These are phyloP conservation scores for Digitaria exilis DNA, from an alignment of 202 grass and related monocot species.

Conservation along the genomic window DNA sequence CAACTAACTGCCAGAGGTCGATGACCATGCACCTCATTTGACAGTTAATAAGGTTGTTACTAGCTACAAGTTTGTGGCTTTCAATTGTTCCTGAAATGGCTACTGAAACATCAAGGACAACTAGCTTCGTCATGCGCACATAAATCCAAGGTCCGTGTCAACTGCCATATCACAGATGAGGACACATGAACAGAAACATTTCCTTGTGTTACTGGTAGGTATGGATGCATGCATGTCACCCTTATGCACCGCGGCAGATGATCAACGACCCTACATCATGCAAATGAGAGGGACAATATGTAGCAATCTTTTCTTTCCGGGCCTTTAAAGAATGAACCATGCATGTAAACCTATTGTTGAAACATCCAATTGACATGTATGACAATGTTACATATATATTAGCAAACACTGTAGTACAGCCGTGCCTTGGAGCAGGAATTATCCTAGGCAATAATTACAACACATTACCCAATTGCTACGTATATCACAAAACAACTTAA, in stretches of 20 bases:
- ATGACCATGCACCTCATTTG: slow-evolving; percentile 4
- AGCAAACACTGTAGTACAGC: slow-evolving; percentile 8
- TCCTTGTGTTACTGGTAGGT: slow-evolving; percentile 34
- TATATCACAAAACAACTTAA: neutral
- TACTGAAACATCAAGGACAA: slow-evolving; percentile 16
- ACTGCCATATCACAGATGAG: slow-evolving; percentile 16
- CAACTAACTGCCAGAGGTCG: neutral
- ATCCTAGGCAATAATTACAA: neutral
- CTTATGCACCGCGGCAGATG: neutral
- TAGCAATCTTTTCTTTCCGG: too few species aligned
- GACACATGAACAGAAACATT: slow-evolving; percentile 33
- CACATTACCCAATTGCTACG: slow-evolving; percentile 14
- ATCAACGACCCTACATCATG: neutral
- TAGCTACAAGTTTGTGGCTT: neutral
- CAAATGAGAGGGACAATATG: neutral
- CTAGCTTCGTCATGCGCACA: neutral
- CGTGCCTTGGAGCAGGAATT: neutral
- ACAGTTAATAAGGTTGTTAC: neutral
- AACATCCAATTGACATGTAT: too few species aligned
- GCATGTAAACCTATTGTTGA: too few species aligned
- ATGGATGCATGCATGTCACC: slow-evolving; percentile 36
- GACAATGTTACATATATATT: too few species aligned
- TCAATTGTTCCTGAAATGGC: slow-evolving; percentile 24
- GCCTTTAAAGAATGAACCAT: neutral
- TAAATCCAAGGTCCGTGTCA: neutral